Base-by-base conservation (phyloP, 176 grass and related monocot species). In the Dactylis glomerata region DNA sequence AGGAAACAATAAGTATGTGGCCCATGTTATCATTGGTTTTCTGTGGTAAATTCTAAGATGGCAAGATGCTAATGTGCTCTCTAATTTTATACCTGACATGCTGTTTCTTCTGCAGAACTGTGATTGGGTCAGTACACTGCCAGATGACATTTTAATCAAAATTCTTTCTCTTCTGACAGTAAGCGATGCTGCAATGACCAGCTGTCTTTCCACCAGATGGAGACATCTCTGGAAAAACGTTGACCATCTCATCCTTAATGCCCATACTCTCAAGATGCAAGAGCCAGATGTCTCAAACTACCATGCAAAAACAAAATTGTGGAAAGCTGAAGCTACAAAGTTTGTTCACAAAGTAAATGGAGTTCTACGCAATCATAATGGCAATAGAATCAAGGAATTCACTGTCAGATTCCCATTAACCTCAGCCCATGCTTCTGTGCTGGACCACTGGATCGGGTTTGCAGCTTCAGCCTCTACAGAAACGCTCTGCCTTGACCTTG, bases 91-190 rank as follows among this genome's bases (percentile, higher is more conserved):
- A 59, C 24, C 81, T 83, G 6, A 45, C 11, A 61, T 74, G 37
- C 9, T 32, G 8, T 75, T 75, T 74, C 17, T 49, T 75, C 3
- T 83, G 40, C 81, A 83, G 81, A 63, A 47, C 14, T 31, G 11
- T 49, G 69, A 75, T 63, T 34, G 52, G 68, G 75, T 83, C 40
- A 83, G 68, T 63, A 40, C 40, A 34, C 30, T 83, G 8, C 81
- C 69, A 73, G 69, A 83, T 83, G 81, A 83, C 20, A 63, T 83
- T 63, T 83, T 63, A 42, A 24, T 83, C 20, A 45, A 75, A 59
- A 83, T 75, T 15, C 38, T 83, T 75, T 75, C 55, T 12, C 14
- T 83, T 12, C 2, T 83, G 50, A 49, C 36, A 36, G 27, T 83
- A 47, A 75, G 54, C 4, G 69, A 83, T 31, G 69, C 81, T 49